These are phyloP conservation scores for Spergularia bocconei DNA, from an alignment of 148 eudicot genomes.

Conservation along the genomic window DNA sequence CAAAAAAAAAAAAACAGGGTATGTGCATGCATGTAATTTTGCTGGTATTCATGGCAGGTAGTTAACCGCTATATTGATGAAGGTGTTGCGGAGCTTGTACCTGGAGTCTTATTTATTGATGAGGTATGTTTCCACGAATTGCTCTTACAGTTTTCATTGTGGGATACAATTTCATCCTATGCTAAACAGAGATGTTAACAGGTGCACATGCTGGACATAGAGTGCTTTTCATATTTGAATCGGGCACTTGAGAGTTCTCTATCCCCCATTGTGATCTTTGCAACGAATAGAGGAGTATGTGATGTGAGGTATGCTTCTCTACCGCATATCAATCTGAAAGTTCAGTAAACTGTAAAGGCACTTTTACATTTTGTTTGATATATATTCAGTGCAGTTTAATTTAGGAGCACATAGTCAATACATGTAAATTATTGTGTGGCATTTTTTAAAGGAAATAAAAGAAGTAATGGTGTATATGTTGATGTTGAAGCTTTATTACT, in stretches of 20 bases:
- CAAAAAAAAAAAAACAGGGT: too few species aligned
- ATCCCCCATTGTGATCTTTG: conserved; percentile 95
- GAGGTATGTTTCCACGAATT: conserved; percentile 49
- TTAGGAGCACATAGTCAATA: too few species aligned
- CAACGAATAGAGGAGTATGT: conserved; percentile 95
- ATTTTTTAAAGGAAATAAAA: too few species aligned
- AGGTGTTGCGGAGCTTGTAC: conserved; percentile 96
- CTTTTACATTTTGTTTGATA: not conserved
- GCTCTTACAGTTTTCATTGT: conserved; percentile 14
- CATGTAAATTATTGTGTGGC: too few species aligned
- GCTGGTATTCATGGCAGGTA: conserved; percentile 47
- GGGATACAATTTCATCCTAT: conserved; percentile 3
- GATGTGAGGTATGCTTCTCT: conserved; percentile 68
- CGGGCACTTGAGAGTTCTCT: conserved; percentile 92
- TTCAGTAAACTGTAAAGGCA: not conserved
- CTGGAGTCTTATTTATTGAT: conserved; percentile 93
- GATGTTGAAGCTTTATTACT: too few species aligned
- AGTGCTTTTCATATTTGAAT: conserved; percentile 93
- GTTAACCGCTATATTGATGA: conserved; percentile 95
- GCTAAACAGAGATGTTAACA: conserved; percentile 25
- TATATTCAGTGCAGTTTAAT: not conserved
- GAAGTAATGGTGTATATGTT: too few species aligned
- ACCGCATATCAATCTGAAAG: not conserved
- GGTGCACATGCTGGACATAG: conserved; percentile 99
- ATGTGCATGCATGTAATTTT: conserved; percentile 1